These are phyloP conservation scores for Irpex sp. DNA, from an alignment of 1,284 basidiomycete species.

Conservation along the genomic window DNA sequence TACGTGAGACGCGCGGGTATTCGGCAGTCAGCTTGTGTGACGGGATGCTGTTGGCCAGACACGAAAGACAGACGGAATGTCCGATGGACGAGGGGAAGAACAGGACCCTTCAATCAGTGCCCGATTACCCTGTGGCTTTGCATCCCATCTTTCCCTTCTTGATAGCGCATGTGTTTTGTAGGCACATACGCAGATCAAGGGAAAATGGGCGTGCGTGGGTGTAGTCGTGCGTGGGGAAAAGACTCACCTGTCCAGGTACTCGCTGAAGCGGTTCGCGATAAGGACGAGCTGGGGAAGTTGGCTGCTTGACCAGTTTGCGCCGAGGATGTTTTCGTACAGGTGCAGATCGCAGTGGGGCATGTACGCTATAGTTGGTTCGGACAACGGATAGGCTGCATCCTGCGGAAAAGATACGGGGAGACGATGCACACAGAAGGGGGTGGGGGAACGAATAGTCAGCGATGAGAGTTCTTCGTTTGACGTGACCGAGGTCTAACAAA, in stretches of 20 bases:
- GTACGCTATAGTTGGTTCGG: conserved; percentile 55
- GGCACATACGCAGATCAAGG: not conserved
- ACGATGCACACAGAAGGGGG: not conserved
- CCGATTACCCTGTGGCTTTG: not conserved
- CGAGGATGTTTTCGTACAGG: conserved; percentile 63
- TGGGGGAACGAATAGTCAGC: not conserved
- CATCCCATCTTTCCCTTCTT: not conserved
- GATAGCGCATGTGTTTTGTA: conserved; percentile 1
- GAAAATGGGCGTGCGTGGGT: not conserved
- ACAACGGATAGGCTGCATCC: conserved; percentile 28
- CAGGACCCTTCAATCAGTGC: conserved; percentile 4
- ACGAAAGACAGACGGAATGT: conserved; percentile 3
- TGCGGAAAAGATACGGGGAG: conserved; percentile 13
- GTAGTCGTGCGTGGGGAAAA: conserved; percentile 3
- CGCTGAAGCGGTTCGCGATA: conserved; percentile 41
- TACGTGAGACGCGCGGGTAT: conserved; percentile 33
- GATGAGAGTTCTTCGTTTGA: conserved; percentile 2
- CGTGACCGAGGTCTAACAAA: conserved; percentile 10
- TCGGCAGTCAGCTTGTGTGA: conserved; percentile 29
- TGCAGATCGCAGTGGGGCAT: conserved; percentile 77
- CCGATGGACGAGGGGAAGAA: conserved; percentile 1
- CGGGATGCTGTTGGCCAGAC: conserved; percentile 26
- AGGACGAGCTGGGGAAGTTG: conserved; percentile 36
- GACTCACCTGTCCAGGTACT: conserved; percentile 48
- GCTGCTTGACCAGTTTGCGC: conserved; percentile 53